Evolutionary conservation across 169 alveolate species (phyloP).

Genomic region (Perkinsus marinus): DNA sequence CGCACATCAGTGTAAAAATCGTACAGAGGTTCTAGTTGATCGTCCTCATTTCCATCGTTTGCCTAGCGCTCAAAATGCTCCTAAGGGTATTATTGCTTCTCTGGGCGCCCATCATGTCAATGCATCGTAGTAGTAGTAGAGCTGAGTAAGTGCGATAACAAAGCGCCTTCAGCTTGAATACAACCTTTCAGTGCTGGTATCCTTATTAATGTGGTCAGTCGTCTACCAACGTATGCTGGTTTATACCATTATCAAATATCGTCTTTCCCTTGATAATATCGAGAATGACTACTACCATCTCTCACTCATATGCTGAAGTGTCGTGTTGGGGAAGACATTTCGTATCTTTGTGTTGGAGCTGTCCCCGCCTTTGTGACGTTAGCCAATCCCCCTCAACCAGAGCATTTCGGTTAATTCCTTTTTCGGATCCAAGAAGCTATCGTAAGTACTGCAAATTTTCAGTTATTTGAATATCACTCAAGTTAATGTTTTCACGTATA

Average conservation of each 20-base stretch:
- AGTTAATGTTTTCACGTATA: background rate
- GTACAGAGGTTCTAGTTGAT: background rate
- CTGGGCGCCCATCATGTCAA: background rate
- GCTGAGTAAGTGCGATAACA: background rate
- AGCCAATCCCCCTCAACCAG: background rate
- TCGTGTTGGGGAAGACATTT: background rate
- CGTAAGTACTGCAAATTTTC: too few species aligned
- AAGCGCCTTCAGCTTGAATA: background rate
- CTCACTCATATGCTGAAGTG: too few species aligned
- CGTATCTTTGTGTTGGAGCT: background rate
- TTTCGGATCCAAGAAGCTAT: too few species aligned
- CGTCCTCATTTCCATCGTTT: background rate
- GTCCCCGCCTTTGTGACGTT: background rate
- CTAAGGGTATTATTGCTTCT: background rate
- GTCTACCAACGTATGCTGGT: background rate
- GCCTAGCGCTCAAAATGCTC: background rate
- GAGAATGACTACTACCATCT: too few species aligned
- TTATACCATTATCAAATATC: background rate
- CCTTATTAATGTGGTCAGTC: too few species aligned
- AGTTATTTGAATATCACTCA: background rate
- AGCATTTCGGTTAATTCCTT: too few species aligned
- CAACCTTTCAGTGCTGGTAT: too few species aligned
- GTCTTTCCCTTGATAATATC: too few species aligned
- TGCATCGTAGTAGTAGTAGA: background rate
- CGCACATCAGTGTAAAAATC: background rate